Conservation (phyloP, 768 basidiomycete species). For the Termitomyces sp. region DNA sequence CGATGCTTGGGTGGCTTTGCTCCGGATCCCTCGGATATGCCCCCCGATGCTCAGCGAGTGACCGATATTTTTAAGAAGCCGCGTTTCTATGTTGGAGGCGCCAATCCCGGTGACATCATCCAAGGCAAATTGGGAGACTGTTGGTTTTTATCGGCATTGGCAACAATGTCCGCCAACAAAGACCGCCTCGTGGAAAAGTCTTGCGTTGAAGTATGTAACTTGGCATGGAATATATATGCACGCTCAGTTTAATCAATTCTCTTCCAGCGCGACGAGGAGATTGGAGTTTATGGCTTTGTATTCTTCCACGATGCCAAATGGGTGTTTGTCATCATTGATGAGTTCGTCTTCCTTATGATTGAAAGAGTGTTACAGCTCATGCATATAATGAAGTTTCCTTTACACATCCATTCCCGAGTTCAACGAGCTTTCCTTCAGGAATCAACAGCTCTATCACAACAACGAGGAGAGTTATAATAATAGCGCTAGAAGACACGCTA, state of each 20-base stretch:
- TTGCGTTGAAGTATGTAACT: conserved; percentile 42
- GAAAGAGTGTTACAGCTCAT: background rate
- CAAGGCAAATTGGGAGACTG: conserved; percentile 47
- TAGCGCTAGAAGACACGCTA: conserved; percentile 39
- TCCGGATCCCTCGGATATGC: background rate
- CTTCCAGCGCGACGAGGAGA: conserved; percentile 39
- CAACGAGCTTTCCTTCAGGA: conserved; percentile 34
- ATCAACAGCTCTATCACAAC: conserved; percentile 41
- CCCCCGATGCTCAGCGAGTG: conserved; percentile 38
- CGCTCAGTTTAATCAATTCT: background rate
- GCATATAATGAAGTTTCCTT: conserved; percentile 29
- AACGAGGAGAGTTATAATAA: conserved; percentile 42
- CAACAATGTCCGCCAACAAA: conserved; percentile 37
- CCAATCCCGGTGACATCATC: conserved; percentile 36
- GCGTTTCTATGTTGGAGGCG: conserved; percentile 40
- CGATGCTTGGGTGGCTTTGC: conserved; percentile 31
- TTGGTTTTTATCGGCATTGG: conserved; percentile 49
- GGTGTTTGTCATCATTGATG: conserved; percentile 51
- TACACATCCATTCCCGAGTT: conserved; percentile 46
- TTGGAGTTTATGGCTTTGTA: conserved; percentile 55
- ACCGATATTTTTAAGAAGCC: conserved; percentile 48
- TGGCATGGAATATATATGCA: background rate
- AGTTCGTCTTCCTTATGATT: conserved; percentile 29
- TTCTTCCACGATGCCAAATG: conserved; percentile 48
- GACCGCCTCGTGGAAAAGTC: conserved; percentile 47